Evolutionary conservation across 495 filamentous ascomycete genomes (phyloP), one percentile per base, ranked within the genome.

Genomic region (Aspergillus ostianus): DNA sequence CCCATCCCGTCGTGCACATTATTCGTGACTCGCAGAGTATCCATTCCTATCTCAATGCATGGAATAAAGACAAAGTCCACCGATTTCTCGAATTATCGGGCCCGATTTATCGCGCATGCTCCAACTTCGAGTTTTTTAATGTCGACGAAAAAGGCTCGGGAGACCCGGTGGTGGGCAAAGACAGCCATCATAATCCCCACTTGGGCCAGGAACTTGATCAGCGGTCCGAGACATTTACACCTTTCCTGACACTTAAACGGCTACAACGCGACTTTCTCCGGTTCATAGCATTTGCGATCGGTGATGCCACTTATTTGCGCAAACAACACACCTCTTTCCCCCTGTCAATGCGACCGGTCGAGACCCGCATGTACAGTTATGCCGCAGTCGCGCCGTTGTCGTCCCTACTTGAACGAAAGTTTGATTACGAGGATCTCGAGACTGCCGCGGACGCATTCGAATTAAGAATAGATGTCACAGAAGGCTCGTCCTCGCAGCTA

Each of bases 121-220:
- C 89, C 10, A 92, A 91, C 62, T 75, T 88, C 32, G 89, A 91
- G 67, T 92, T 87, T 63, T 92, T 87, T 75, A 93, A 93, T 64
- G 70, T 90, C n/a, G 73, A 73, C 4, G 67, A 74, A 58, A 65
- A 67, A 48, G 61, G 47, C 44, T 60, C 65, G 19, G 55, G 64
- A 5, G 67, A 71, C n/a, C 53, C 63, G n/a, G 46, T 20, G 2
- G 46, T 41, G n/a, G 27, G 20, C 19, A 70, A 72, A 20, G 68
- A 75, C 36, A 66, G 67, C 29, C 69, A 70, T 18, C 51, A 72
- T 4, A 71, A 79, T 20, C 41, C 62, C 8, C 68, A 69, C 7
- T 64, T 60, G 62, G 72, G 58, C 58, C 70, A 57, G 45, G 73
- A 60, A 60, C 59, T 55, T 63, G 80, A 66, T 67, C 81, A 64